A percentile compares a stretch with the other conserved stretches of the same genome.
Conservation (phyloP, 1,139 yeast species). For the Pichia sp. region DNA sequence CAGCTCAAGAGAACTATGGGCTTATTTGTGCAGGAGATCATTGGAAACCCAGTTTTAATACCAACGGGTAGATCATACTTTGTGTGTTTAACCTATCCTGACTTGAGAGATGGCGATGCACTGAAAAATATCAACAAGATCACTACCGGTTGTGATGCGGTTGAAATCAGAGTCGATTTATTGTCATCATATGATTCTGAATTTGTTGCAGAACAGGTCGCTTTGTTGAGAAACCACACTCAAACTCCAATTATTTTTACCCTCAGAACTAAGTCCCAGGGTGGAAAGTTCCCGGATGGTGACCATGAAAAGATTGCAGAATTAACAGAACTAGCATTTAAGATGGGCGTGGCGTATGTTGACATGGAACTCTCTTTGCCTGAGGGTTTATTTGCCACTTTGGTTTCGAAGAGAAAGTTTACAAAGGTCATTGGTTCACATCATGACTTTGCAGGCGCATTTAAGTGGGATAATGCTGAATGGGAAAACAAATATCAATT, state of each 20-base stretch:
- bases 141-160: conserved; percentile 66
- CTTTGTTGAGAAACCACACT: conserved; percentile 56
- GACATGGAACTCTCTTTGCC: conserved; percentile 47
- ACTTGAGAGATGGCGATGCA: conserved; percentile 39
- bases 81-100: conserved; percentile 61
- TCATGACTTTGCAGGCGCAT: conserved; percentile 59
- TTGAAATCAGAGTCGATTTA: conserved; percentile 76
- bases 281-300: conserved; percentile 68
- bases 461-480: conserved; percentile 60
- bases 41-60: conserved; percentile 44
- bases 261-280: conserved; percentile 70
- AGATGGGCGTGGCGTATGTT: conserved; percentile 46
- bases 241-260: conserved; percentile 77
- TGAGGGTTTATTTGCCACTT: conserved; percentile 32
- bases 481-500: conserved; percentile 70
- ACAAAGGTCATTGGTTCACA: conserved; percentile 78
- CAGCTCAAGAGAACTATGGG: conserved; percentile 54
- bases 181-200: conserved; percentile 42
- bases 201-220: conserved; percentile 70
- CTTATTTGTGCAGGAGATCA: conserved; percentile 51
- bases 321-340: conserved; percentile 57
- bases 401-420: conserved; percentile 43
- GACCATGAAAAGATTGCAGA: conserved; percentile 41
- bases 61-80: conserved; percentile 60
- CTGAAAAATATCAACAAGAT: conserved; percentile 40